A percentile compares a stretch with the other conserved stretches of the same genome.
Evolutionary conservation across 768 basidiomycete genomes (phyloP).

Genomic region (Podaxis pistillaris): DNA sequence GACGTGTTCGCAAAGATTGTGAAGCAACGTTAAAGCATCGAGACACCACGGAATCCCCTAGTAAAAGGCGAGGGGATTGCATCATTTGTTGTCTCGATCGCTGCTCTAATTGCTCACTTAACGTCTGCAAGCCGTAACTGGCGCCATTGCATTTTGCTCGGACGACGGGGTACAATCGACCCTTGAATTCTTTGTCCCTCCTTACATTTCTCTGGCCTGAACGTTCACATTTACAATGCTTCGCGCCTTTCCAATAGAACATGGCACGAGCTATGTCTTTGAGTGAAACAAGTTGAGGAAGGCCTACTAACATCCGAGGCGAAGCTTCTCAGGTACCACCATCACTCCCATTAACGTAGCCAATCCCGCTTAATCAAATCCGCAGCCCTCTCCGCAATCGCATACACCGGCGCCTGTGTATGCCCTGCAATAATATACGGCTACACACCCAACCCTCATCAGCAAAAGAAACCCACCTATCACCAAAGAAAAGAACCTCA

Average conservation of each 20-base stretch:
- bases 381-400: slow-evolving; percentile 8
- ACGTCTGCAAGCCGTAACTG: background rate
- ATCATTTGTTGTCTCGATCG: background rate
- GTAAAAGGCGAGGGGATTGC: background rate
- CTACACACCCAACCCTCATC: background rate
- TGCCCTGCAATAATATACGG: background rate
- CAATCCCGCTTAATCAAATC: slow-evolving; percentile 9
- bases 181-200: background rate
- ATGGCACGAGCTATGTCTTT: no score
- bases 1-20: background rate
- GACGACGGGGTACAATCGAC: no score
- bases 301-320: no score
- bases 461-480: background rate
- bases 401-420: slow-evolving; percentile 1
- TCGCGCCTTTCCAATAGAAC: background rate
- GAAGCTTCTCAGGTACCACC: background rate
- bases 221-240: background rate
- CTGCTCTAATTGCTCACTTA: background rate
- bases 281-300: no score
- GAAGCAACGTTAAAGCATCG: background rate
- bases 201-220: background rate
- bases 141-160: background rate
- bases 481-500: no score
- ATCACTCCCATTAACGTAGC: background rate
- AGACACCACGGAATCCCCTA: background rate